Evolutionary conservation across 2,329 filamentous ascomycete species (phyloP).

Genomic region (Talaromyces amestolkiae): DNA sequence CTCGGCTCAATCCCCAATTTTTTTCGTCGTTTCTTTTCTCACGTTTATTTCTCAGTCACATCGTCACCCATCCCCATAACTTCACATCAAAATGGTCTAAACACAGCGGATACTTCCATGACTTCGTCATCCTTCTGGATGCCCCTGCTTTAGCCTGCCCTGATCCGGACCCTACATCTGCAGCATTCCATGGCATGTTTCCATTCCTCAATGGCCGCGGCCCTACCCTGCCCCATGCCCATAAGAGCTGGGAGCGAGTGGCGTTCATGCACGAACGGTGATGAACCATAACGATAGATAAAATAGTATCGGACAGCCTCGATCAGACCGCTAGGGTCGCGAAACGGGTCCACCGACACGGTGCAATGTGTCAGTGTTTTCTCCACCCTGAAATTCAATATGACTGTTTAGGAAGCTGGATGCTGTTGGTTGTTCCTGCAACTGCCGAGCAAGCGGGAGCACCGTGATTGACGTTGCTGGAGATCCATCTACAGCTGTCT

Average conservation of each 20-base stretch:
- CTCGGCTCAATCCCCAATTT: not conserved
- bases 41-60: conserved; percentile 1
- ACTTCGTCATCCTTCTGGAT: not conserved
- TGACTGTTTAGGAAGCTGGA: not conserved
- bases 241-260: conserved; percentile 9
- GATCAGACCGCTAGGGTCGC: not conserved
- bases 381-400: not conserved
- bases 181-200: not conserved
- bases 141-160: not conserved
- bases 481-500: conserved; percentile 4
- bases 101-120: not conserved
- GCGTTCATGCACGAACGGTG: not conserved
- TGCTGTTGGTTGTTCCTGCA: not conserved
- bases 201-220: not conserved
- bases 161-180: not conserved
- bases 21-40: not conserved
- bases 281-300: conserved; percentile 4
- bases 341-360: not conserved
- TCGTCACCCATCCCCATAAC: not conserved
- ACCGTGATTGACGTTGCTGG: conserved; percentile 1
- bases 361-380: not conserved
- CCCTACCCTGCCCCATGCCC: not conserved
- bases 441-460: not conserved
- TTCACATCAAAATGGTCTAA: not conserved
- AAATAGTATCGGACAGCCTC: not conserved